These are phyloP conservation scores for Rosa lucieae DNA, from an alignment of 306 rosid genomes.

Conservation along the genomic window DNA sequence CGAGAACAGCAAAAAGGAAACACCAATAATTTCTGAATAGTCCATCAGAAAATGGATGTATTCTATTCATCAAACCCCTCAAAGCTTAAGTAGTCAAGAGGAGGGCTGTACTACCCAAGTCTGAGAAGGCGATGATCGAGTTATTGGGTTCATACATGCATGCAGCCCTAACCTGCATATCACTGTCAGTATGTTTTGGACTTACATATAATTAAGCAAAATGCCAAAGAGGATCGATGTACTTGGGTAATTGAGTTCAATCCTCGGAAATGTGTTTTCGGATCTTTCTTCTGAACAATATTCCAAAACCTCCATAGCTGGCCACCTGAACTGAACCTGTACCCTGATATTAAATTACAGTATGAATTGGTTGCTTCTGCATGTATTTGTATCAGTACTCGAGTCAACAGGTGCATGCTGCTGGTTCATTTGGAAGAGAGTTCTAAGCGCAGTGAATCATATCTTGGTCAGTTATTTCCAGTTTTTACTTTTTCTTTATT, in stretches of 20 bases:
- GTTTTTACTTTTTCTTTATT: neutral
- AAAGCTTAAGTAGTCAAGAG: neutral
- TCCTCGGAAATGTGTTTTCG: slow-evolving; percentile 38
- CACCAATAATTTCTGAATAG: neutral
- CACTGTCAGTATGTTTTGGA: slow-evolving; percentile 9
- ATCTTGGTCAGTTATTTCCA: neutral
- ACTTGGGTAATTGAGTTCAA: slow-evolving; percentile 7
- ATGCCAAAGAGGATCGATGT: neutral
- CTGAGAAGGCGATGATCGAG: slow-evolving; percentile 1
- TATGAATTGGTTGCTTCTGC: slow-evolving; percentile 37
- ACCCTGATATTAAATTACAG: slow-evolving; percentile 11
- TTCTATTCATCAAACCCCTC: neutral
- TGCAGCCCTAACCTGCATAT: neutral
- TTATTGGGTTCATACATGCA: neutral
- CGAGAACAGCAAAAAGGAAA: no score
- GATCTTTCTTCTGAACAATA: slow-evolving; percentile 42
- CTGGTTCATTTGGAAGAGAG: neutral
- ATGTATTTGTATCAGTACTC: slow-evolving; percentile 19
- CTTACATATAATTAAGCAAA: neutral
- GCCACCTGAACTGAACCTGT: slow-evolving; percentile 27
- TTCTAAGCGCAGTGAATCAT: neutral
- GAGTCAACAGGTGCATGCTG: slow-evolving; percentile 25
- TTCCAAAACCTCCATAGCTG: slow-evolving; percentile 54
- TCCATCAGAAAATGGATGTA: neutral
- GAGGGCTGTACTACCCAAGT: neutral